A percentile compares a stretch with the other conserved stretches of the same genome.
Evolutionary conservation across 2,329 filamentous ascomycete species (phyloP).

Genomic region (Paraconiothyrium sp.): DNA sequence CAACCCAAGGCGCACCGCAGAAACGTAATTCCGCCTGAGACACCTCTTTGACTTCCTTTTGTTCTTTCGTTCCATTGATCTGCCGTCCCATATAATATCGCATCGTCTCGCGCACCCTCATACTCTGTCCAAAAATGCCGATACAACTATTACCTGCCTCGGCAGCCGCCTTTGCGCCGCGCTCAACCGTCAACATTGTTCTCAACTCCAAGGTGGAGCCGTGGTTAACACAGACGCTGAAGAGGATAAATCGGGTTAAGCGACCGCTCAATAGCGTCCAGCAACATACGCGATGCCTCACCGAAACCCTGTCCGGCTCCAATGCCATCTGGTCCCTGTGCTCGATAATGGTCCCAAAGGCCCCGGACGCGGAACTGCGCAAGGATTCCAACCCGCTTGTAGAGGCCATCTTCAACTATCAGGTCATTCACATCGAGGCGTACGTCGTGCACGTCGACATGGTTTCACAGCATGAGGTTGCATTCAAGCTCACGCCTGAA

Average conservation of each 20-base stretch:
- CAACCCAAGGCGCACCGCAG: slow-evolving; percentile 48
- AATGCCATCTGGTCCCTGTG: slow-evolving; percentile 95
- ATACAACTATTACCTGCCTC: slow-evolving; percentile 93
- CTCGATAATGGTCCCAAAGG: slow-evolving; percentile 91
- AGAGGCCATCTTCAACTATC: slow-evolving; percentile 91
- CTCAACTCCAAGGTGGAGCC: slow-evolving; percentile 91
- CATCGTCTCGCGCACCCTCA: slow-evolving; percentile 40
- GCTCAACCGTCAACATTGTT: slow-evolving; percentile 93
- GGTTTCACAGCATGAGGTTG: slow-evolving; percentile 96
- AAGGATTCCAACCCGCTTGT: slow-evolving; percentile 83
- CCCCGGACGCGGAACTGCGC: slow-evolving; percentile 83
- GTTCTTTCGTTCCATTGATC: slow-evolving; percentile 47
- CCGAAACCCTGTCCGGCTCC: slow-evolving; percentile 87
- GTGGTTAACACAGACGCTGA: slow-evolving; percentile 95
- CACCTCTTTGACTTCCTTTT: slow-evolving; percentile 44
- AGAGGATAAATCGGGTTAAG: slow-evolving; percentile 96
- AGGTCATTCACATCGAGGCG: slow-evolving; percentile 91
- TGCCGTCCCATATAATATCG: slow-evolving; percentile 49
- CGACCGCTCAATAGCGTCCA: slow-evolving; percentile 95
- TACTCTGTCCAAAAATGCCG: slow-evolving; percentile 70
- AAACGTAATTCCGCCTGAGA: slow-evolving; percentile 49
- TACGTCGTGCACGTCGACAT: slow-evolving; percentile 99
- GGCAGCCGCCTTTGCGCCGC: slow-evolving; percentile 93
- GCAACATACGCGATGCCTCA: slow-evolving; percentile 94
- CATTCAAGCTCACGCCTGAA: slow-evolving; percentile 95